phyloP scores from a whole-genome alignment of 331 rosid genomes.

The Pyracantha coccinea region DNA sequence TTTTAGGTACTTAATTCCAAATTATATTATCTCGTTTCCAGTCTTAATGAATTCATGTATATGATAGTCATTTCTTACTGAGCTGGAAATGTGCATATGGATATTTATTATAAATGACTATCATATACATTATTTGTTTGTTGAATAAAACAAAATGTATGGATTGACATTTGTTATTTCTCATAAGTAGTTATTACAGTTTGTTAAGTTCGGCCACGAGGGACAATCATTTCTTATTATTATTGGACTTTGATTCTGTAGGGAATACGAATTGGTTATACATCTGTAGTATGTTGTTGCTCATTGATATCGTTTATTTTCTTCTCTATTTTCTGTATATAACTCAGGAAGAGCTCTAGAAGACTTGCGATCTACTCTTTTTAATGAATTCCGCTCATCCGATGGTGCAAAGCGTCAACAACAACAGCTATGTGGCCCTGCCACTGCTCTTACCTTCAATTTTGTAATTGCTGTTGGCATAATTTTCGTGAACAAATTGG shows the following conservation, averaged over 20 bases:
- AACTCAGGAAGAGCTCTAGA: slow-evolving; percentile 73
- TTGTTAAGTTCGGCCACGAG: neutral
- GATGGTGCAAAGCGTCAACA: slow-evolving; percentile 78
- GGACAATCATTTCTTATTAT: neutral
- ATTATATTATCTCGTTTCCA: no score
- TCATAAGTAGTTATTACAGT: neutral
- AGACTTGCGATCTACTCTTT: slow-evolving; percentile 64
- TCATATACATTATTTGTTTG: neutral
- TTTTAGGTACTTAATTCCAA: no score
- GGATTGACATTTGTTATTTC: neutral
- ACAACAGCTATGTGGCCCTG: slow-evolving; percentile 71
- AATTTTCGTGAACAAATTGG: slow-evolving; percentile 92
- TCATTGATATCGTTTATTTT: neutral
- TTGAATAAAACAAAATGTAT: neutral
- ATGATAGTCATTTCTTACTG: neutral
- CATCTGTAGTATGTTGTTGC: neutral
- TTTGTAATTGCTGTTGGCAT: slow-evolving; percentile 84
- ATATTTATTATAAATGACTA: neutral
- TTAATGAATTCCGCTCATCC: slow-evolving; percentile 55
- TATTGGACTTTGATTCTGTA: neutral
- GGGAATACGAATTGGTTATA: neutral
- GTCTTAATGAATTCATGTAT: no score
- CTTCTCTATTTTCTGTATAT: neutral
- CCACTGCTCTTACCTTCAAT: slow-evolving; percentile 78
- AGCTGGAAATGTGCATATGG: neutral